Evolutionary conservation across 768 basidiomycete species (phyloP).

Genomic region (Collybia mongolica): DNA sequence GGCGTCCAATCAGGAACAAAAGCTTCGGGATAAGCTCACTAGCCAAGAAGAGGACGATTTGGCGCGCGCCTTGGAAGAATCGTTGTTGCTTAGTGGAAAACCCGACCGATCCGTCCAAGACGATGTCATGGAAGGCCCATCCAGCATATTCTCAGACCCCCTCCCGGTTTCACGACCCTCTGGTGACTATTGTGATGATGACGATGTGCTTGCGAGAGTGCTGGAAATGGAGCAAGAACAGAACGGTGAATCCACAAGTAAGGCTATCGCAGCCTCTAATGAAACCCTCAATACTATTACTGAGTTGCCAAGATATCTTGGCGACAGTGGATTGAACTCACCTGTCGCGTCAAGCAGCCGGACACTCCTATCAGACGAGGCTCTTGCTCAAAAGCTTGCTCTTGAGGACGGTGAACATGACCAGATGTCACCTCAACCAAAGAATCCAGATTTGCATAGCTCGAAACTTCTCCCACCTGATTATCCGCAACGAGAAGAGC

Average conservation of each 20-base stretch:
- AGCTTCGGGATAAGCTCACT: constrained; percentile 29
- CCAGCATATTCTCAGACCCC: too few species aligned
- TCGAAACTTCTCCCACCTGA: too few species aligned
- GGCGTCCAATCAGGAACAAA: constrained; percentile 33
- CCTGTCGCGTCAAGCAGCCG: constrained; percentile 1
- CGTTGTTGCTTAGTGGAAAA: constrained; percentile 22
- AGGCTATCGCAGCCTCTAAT: not conserved
- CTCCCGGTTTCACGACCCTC: too few species aligned
- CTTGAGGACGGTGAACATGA: not conserved
- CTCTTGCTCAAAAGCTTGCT: not conserved
- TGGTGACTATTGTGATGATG: constrained; percentile 8
- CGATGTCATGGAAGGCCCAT: too few species aligned
- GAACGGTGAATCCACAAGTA: not conserved
- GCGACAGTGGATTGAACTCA: not conserved
- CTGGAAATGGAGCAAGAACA: constrained; percentile 15
- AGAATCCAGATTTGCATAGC: too few species aligned
- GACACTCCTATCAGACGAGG: not conserved
- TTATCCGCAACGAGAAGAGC: too few species aligned
- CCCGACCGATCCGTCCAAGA: not conserved
- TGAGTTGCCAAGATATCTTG: not conserved
- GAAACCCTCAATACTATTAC: not conserved
- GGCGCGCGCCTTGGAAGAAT: constrained; percentile 59
- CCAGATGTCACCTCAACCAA: too few species aligned
- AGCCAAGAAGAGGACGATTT: constrained; percentile 67
- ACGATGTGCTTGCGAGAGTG: constrained; percentile 26